Base-by-base conservation (phyloP, 257 asterid genomes). In the Knoxia roxburghii region DNA sequence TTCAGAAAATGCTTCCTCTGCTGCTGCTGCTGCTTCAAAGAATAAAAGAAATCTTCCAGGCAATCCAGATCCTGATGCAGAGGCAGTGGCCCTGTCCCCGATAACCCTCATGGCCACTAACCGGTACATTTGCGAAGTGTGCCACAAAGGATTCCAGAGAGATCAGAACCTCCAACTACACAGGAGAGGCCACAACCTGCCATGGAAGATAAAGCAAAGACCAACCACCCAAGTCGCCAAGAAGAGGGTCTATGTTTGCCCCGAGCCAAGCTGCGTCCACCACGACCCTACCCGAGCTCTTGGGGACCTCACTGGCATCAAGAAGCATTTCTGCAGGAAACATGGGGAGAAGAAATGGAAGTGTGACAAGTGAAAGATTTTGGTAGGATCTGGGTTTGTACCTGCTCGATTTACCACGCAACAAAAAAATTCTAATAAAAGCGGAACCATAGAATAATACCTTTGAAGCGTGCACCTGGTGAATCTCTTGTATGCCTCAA, bases 311-410 rank as follows among this genome's bases (percentile, higher is more conserved):
- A 69, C 74, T 7, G 74, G 74, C 18, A 75, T 74, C 24, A 69
- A 74, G 67, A 74, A 74, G 43, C 78, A 74, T 65, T 73, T 66
- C 68, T 68, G 73, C 48, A 51, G 77, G 40, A 73, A 73, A 33
- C 77, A 73, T 35, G 69, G 78, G n/a, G 78, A 69, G 32, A 74
- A 74, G 57, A 69, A 74, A 74, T 74, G 75, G 71, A 69, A 68
- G 37, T 74, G 75, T 21, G 74, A 74, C 48, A 75, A 75, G 67
- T 75, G 79, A 62, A n/a, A n/a, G n/a, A n/a, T n/a, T n/a, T n/a
- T n/a, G n/a, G n/a, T n/a, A n/a, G n/a, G n/a, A n/a, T n/a, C n/a
- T n/a, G n/a, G n/a, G n/a, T n/a, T n/a, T n/a, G n/a, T n/a, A n/a
- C n/a, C n/a, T n/a, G n/a, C n/a, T n/a, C n/a, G n/a, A n/a, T n/a